A percentile compares a stretch with the other conserved stretches of the same genome.
phyloP scores from a whole-genome alignment of 78 protist genomes.

The Dictyostelium discoideum region DNA sequence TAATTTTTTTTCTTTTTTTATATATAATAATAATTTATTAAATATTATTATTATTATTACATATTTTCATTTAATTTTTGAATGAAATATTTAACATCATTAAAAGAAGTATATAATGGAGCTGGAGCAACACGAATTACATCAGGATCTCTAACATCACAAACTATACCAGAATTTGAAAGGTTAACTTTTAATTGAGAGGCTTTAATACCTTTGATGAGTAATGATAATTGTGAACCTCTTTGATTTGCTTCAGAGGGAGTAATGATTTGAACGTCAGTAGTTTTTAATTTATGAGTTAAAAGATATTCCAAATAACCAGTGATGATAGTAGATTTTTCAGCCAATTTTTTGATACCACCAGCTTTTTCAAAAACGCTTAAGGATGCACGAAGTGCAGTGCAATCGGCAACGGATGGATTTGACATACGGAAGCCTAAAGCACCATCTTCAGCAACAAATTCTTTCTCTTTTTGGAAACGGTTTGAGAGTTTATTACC shows the following conservation, averaged over 20 bases:
- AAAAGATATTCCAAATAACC: conserved; percentile 89
- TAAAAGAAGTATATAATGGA: conserved; percentile 93
- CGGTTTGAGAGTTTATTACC: conserved; percentile 86
- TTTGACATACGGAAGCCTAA: conserved; percentile 88
- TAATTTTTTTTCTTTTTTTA: neutral
- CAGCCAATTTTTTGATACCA: conserved; percentile 40
- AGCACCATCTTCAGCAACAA: conserved; percentile 83
- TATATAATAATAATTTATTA: too few species aligned
- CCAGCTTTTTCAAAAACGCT: conserved; percentile 86
- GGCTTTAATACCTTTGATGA: conserved; percentile 30
- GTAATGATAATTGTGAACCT: conserved; percentile 89
- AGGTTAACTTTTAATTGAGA: conserved; percentile 19
- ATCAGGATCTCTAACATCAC: conserved; percentile 88
- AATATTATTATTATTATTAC: neutral
- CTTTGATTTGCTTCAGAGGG: conserved; percentile 78
- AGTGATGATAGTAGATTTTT: conserved; percentile 82
- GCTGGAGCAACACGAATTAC: conserved; percentile 92
- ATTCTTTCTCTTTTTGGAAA: conserved; percentile 88
- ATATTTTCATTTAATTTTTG: conserved; percentile 37
- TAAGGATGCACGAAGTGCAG: conserved; percentile 80
- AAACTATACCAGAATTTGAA: conserved; percentile 75
- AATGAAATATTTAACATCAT: conserved; percentile 83
- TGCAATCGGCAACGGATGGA: conserved; percentile 85
- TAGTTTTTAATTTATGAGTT: neutral
- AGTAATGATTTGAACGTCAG: conserved; percentile 73